A percentile compares a stretch with the other conserved stretches of the same genome.
These are phyloP conservation scores for Populus euphratica DNA, from an alignment of 345 rosid species.

Conservation along the genomic window DNA sequence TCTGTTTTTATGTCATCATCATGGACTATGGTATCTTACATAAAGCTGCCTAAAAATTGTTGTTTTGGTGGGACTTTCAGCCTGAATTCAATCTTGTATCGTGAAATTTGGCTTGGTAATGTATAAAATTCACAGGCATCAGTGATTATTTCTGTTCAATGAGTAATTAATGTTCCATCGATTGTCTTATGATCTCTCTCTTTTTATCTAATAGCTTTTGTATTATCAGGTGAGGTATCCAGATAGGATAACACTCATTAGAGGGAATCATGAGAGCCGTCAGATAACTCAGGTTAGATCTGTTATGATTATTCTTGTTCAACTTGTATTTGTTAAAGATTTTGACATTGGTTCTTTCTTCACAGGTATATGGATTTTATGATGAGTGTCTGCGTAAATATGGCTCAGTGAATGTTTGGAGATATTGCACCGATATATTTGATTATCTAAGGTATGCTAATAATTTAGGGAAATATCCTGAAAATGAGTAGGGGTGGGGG, in stretches of 20 bases:
- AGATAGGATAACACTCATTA: conserved; percentile 86
- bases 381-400: conserved; percentile 96
- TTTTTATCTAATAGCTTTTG: conserved; percentile 22
- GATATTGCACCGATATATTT: conserved; percentile 96
- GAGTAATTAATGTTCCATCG: neutral
- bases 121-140: neutral
- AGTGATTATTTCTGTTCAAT: neutral
- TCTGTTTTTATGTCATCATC: neutral
- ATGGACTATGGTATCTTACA: neutral
- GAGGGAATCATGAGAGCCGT: conserved; percentile 97
- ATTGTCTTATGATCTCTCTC: neutral
- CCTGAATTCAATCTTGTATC: neutral
- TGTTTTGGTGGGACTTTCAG: neutral
- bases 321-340: conserved; percentile 1
- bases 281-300: conserved; percentile 87
- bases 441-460: conserved; percentile 79
- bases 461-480: neutral
- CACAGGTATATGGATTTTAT: conserved; percentile 92
- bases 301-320: conserved; percentile 20
- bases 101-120: neutral
- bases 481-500: neutral
- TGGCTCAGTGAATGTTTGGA: conserved; percentile 96
- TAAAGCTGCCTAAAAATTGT: neutral
- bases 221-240: conserved; percentile 85
- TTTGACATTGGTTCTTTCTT: conserved; percentile 22